These are phyloP conservation scores for Hypoxylon trugodes DNA, from an alignment of 495 filamentous ascomycete species.

Conservation along the genomic window DNA sequence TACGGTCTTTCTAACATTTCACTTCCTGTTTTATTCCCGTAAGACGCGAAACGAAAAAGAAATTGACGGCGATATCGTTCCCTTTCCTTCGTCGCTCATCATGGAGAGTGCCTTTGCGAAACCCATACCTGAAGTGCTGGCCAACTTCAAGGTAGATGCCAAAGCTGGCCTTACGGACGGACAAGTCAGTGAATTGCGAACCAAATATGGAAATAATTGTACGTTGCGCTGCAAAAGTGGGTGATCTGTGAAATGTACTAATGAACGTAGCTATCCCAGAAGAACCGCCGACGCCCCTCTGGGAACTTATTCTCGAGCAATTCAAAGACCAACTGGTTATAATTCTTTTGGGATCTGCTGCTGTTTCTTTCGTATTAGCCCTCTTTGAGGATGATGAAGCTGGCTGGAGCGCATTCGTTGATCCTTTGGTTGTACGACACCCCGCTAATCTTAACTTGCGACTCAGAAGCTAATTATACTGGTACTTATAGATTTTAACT, in stretches of 20 bases:
- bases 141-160: slow-evolving; percentile 74
- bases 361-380: slow-evolving; percentile 92
- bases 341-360: slow-evolving; percentile 91
- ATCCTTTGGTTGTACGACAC: slow-evolving; percentile 84
- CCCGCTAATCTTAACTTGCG: slow-evolving; percentile 1
- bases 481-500: slow-evolving; percentile 81
- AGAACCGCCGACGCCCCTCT: slow-evolving; percentile 95
- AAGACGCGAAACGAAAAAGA: no score
- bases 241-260: slow-evolving; percentile 34
- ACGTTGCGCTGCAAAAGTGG: slow-evolving; percentile 43
- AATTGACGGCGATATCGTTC: background rate
- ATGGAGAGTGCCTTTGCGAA: slow-evolving; percentile 87
- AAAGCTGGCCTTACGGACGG: slow-evolving; percentile 71
- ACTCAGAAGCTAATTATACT: slow-evolving; percentile 21
- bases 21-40: slow-evolving; percentile 11
- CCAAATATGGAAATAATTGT: slow-evolving; percentile 89
- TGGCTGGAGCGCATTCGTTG: slow-evolving; percentile 98
- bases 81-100: slow-evolving; percentile 11
- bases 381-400: slow-evolving; percentile 86
- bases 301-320: slow-evolving; percentile 96
- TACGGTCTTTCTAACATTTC: background rate
- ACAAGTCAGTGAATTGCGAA: slow-evolving; percentile 69
- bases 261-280: slow-evolving; percentile 80
- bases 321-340: slow-evolving; percentile 99
- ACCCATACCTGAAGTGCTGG: slow-evolving; percentile 72